These are phyloP conservation scores for Cutaneotrichosporon arboriforme DNA, from an alignment of 1,284 basidiomycete genomes.

Conservation along the genomic window DNA sequence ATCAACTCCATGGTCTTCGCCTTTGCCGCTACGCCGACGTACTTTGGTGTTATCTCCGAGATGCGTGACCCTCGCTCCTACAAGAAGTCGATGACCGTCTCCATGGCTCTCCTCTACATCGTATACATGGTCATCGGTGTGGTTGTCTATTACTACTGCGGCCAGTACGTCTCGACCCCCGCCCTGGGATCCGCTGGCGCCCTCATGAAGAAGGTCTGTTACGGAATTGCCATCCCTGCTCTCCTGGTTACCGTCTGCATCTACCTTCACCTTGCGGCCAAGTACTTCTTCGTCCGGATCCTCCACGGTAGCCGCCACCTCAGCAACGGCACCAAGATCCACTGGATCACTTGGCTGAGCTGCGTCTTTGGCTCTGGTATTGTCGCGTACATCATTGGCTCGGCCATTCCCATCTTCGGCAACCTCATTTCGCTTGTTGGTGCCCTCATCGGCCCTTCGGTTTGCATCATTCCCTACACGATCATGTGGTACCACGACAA, in stretches of 20 bases:
- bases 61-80: constrained; percentile 34
- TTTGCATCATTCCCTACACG: constrained; percentile 16
- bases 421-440: constrained; percentile 28
- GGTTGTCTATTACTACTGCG: constrained; percentile 32
- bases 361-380: constrained; percentile 40
- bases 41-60: constrained; percentile 26
- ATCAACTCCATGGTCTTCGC: constrained; percentile 41
- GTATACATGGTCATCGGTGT: constrained; percentile 34
- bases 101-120: constrained; percentile 33
- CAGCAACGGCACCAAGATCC: constrained; percentile 55
- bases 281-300: constrained; percentile 59
- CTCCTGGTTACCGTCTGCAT: constrained; percentile 23
- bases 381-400: constrained; percentile 17
- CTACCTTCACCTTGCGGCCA: constrained; percentile 48
- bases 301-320: constrained; percentile 57
- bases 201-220: constrained; percentile 44
- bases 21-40: constrained; percentile 30
- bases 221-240: constrained; percentile 47
- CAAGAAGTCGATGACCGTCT: constrained; percentile 25
- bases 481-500: constrained; percentile 37
- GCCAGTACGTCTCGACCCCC: constrained; percentile 43
- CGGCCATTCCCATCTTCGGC: constrained; percentile 23
- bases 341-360: constrained; percentile 57
- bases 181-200: constrained; percentile 44
- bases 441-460: constrained; percentile 21